Conservation (phyloP, 192 early-diverging fungal genomes). For the Rhizophagus prolifer region DNA sequence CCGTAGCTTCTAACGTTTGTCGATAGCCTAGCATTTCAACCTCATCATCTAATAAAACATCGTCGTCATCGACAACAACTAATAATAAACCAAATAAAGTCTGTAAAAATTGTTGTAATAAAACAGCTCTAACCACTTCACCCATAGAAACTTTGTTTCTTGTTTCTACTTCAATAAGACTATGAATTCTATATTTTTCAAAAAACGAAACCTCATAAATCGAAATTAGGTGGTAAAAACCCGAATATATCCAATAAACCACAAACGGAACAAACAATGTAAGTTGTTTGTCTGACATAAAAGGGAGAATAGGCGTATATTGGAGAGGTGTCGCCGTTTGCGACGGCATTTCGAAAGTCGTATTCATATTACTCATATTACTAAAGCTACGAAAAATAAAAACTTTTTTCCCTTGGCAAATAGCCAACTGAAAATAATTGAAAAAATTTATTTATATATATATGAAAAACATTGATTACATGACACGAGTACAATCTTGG, state of each 20-base stretch:
- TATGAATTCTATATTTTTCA: conserved; percentile 71
- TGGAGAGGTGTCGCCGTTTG: background rate
- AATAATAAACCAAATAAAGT: conserved; percentile 40
- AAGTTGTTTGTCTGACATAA: conserved; percentile 52
- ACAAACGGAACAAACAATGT: conserved; percentile 56
- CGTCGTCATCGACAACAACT: conserved; percentile 27
- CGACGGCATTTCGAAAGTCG: background rate
- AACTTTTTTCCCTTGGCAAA: too few relatives aligned
- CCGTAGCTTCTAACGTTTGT: background rate
- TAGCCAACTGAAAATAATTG: too few relatives aligned
- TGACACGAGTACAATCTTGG: too few relatives aligned
- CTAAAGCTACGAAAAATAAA: too few relatives aligned
- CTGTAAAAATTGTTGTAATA: conserved; percentile 70
- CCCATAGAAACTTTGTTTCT: conserved; percentile 64
- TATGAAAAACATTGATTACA: too few relatives aligned
- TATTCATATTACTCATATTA: background rate
- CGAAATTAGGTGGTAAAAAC: conserved; percentile 64
- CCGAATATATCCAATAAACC: conserved; percentile 71
- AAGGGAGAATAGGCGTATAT: conserved; percentile 35
- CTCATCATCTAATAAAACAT: conserved; percentile 11
- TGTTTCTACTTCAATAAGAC: conserved; percentile 50
- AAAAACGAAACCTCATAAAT: conserved; percentile 55
- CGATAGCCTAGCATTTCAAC: background rate
- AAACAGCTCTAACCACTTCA: conserved; percentile 64
- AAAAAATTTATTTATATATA: too few relatives aligned